These are phyloP conservation scores for Paraphaeosphaeria minitans DNA, from an alignment of 2,329 filamentous ascomycete genomes.

Conservation along the genomic window DNA sequence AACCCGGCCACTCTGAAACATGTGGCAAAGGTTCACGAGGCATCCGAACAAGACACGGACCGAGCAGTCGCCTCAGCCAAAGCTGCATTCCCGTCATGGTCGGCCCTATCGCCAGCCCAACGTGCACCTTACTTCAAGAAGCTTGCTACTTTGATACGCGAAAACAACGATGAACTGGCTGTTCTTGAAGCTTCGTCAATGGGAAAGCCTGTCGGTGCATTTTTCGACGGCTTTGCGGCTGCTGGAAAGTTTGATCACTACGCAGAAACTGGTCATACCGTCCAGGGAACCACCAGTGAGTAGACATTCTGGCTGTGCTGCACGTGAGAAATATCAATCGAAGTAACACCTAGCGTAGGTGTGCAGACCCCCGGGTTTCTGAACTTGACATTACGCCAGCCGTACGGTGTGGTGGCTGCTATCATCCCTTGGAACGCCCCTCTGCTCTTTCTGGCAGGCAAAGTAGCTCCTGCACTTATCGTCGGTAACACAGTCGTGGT, in stretches of 20 bases:
- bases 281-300: constrained; percentile 75
- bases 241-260: constrained; percentile 80
- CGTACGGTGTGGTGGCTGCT: constrained; percentile 77
- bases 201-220: constrained; percentile 82
- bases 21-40: constrained; percentile 64
- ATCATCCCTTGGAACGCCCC: constrained; percentile 68
- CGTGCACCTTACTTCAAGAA: constrained; percentile 52
- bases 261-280: constrained; percentile 76
- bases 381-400: constrained; percentile 78
- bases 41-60: constrained; percentile 63
- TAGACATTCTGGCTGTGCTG: background rate
- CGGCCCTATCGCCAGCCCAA: constrained; percentile 37
- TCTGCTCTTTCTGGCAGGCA: constrained; percentile 32
- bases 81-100: constrained; percentile 78
- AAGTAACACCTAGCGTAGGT: background rate
- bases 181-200: constrained; percentile 84
- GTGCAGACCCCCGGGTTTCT: constrained; percentile 39
- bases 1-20: constrained; percentile 84
- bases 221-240: constrained; percentile 76
- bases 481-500: constrained; percentile 42
- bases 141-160: constrained; percentile 75
- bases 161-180: constrained; percentile 80
- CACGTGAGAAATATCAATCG: no score
- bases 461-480: constrained; percentile 39
- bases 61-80: constrained; percentile 70